A percentile compares a stretch with the other conserved stretches of the same genome.
Conservation (phyloP, 495 filamentous ascomycete genomes). For the Aspergillus nanangensis region DNA sequence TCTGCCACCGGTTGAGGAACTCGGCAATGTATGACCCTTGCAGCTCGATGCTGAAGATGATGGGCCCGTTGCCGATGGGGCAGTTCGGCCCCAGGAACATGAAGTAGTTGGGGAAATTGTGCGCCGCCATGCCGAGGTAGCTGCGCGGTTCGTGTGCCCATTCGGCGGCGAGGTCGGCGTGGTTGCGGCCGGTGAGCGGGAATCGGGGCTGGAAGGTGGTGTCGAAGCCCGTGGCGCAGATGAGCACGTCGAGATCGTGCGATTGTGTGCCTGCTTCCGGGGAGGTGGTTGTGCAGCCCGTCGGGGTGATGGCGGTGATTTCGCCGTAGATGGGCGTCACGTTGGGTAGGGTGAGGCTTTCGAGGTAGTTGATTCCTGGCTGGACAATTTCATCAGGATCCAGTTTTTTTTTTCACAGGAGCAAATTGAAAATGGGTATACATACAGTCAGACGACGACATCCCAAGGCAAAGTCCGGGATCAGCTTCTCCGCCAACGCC, state of each 20-base stretch:
- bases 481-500: slow-evolving; percentile 10
- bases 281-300: slow-evolving; percentile 31
- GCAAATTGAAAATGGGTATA: background rate
- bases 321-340: slow-evolving; percentile 20
- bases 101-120: slow-evolving; percentile 63
- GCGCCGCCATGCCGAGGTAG: slow-evolving; percentile 53
- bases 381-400: slow-evolving; percentile 3
- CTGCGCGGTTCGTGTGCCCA: slow-evolving; percentile 50
- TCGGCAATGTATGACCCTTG: slow-evolving; percentile 3
- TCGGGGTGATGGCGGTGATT: slow-evolving; percentile 24
- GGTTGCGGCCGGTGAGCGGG: slow-evolving; percentile 39
- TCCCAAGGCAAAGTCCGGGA: slow-evolving; percentile 28
- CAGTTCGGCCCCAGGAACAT: slow-evolving; percentile 55
- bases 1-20: slow-evolving; percentile 5
- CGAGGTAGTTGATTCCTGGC: slow-evolving; percentile 29
- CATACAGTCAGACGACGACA: slow-evolving; percentile 31
- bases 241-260: slow-evolving; percentile 22
- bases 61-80: slow-evolving; percentile 6
- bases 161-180: slow-evolving; percentile 40
- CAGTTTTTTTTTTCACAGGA: background rate
- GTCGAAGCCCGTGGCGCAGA: slow-evolving; percentile 49
- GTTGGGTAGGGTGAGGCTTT: slow-evolving; percentile 31
- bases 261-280: slow-evolving; percentile 17
- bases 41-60: slow-evolving; percentile 2
- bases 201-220: slow-evolving; percentile 37